These are phyloP conservation scores for Acmispon strigosus DNA, from an alignment of 306 rosid genomes.

Conservation along the genomic window DNA sequence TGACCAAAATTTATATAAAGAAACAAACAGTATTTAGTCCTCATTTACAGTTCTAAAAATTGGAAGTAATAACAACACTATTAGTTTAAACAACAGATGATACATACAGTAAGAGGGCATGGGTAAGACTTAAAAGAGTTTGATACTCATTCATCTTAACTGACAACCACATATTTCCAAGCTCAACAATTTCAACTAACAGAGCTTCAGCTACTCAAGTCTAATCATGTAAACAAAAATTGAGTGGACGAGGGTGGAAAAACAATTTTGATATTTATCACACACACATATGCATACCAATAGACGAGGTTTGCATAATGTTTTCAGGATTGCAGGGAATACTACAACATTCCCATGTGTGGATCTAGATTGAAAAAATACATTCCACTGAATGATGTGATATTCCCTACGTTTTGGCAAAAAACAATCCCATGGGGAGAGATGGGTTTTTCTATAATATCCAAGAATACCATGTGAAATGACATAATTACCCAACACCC, in stretches of 20 bases:
- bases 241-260: background rate
- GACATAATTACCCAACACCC: background rate
- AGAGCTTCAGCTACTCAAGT: background rate
- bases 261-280: too few species aligned
- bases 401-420: too few species aligned
- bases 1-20: background rate
- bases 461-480: background rate
- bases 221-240: background rate
- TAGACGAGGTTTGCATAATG: too few species aligned
- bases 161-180: background rate
- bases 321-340: too few species aligned
- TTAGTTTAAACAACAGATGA: background rate
- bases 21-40: background rate
- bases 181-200: background rate
- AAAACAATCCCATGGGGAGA: too few species aligned
- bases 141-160: background rate
- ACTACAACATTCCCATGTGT: too few species aligned
- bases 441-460: background rate
- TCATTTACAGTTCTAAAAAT: background rate
- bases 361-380: too few species aligned
- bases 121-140: background rate
- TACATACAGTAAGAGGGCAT: background rate
- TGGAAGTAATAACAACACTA: background rate
- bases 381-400: background rate
- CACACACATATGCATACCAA: too few species aligned